Conservation (phyloP, 1,284 basidiomycete genomes). For the Cryptococcus sp. region DNA sequence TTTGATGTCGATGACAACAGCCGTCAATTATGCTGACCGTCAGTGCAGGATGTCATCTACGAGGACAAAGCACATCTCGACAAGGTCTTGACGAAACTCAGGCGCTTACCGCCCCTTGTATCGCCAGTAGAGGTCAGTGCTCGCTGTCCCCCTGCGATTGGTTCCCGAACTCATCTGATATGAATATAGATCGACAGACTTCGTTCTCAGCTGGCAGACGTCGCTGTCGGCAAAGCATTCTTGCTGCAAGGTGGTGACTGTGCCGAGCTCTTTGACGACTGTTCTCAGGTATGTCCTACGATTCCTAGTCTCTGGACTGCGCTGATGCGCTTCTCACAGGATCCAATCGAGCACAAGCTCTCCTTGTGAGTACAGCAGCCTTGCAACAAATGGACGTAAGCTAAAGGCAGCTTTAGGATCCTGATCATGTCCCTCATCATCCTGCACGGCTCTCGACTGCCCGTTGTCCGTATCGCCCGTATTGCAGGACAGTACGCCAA, state of each 20-base stretch:
- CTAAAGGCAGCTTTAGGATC: conserved; percentile 55
- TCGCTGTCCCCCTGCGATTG: background rate
- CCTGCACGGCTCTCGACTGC: conserved; percentile 87
- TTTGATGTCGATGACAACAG: background rate
- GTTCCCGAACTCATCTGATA: background rate
- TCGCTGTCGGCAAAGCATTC: conserved; percentile 87
- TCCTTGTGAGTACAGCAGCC: conserved; percentile 61
- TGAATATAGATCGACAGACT: conserved; percentile 76
- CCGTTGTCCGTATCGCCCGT: conserved; percentile 87
- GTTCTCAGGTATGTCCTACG: conserved; percentile 77
- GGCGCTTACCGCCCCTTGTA: conserved; percentile 78
- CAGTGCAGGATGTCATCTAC: conserved; percentile 51
- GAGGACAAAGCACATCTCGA: conserved; percentile 51
- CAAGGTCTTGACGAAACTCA: conserved; percentile 75
- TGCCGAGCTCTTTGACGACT: conserved; percentile 90
- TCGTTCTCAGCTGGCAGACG: conserved; percentile 72
- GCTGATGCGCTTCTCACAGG: conserved; percentile 55
- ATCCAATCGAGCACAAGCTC: conserved; percentile 91
- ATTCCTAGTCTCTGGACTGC: background rate
- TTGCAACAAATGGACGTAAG: background rate
- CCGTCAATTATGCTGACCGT: background rate
- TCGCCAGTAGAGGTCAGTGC: conserved; percentile 76
- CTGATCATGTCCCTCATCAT: conserved; percentile 93
- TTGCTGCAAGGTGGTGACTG: conserved; percentile 96
- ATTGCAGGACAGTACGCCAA: conserved; percentile 98